Conservation (phyloP, 148 eudicot species). For the Mesembryanthemum crystallinum region DNA sequence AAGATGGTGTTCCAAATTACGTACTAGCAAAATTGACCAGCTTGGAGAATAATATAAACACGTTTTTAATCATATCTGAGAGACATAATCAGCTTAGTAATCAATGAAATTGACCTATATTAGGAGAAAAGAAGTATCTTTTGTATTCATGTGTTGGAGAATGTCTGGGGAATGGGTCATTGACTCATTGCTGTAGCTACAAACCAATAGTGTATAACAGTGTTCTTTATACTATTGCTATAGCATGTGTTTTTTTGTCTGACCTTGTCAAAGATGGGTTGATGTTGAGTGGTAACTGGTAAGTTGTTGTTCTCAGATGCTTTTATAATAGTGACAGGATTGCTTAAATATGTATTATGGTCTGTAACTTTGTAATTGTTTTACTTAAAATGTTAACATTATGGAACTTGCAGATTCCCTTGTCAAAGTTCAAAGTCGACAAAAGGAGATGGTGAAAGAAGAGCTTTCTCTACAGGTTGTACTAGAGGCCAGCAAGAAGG, state of each 20-base stretch:
- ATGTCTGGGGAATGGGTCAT: background rate
- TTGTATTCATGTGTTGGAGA: background rate
- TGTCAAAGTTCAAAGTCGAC: constrained; percentile 49
- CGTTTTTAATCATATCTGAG: background rate
- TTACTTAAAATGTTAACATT: background rate
- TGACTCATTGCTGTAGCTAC: background rate
- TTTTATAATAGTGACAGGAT: background rate
- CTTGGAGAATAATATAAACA: background rate
- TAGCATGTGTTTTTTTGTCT: background rate
- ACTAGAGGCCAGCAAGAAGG: constrained; percentile 77
- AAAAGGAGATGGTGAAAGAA: constrained; percentile 54
- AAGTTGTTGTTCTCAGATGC: background rate
- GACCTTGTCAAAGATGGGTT: background rate
- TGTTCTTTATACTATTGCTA: background rate
- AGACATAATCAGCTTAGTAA: background rate
- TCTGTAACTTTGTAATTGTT: constrained; percentile 9
- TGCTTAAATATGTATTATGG: background rate
- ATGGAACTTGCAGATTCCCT: constrained; percentile 56
- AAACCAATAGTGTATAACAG: background rate
- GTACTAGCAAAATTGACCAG: background rate
- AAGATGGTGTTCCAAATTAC: constrained; percentile 1
- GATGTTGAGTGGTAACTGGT: too few species aligned
- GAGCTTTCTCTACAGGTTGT: constrained; percentile 54
- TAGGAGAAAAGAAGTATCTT: background rate
- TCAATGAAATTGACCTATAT: background rate